A percentile compares a stretch with the other conserved stretches of the same genome.
Evolutionary conservation across 441 rosid genomes (phyloP).

Genomic region (Breynia disticha): DNA sequence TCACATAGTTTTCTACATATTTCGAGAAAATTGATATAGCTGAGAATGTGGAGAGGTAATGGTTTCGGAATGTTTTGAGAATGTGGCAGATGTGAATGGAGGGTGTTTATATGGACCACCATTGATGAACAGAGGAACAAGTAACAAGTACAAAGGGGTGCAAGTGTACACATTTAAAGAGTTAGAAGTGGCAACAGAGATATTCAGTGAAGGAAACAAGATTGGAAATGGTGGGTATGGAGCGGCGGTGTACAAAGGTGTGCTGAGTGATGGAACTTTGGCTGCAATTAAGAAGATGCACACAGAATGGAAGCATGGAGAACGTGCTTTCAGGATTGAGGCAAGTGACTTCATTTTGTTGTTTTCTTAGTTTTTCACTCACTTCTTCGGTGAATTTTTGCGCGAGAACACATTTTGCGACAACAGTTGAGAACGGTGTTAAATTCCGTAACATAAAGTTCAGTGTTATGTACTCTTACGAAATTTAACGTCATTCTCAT

Average conservation of each 20-base stretch:
- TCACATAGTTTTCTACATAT: background rate
- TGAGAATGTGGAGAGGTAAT: too few species aligned
- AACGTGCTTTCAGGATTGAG: constrained; percentile 79
- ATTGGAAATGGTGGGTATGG: constrained; percentile 53
- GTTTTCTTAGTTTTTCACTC: background rate
- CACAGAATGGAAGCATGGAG: constrained; percentile 57
- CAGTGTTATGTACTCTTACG: too few species aligned
- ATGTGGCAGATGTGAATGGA: constrained; percentile 46
- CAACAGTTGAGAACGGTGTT: too few species aligned
- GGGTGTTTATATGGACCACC: constrained; percentile 50
- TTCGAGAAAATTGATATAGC: too few species aligned
- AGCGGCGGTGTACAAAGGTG: constrained; percentile 61
- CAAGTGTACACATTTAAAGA: constrained; percentile 86
- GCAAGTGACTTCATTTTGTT: constrained; percentile 34
- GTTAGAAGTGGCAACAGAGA: constrained; percentile 56
- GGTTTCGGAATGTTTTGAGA: too few species aligned
- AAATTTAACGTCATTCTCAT: too few species aligned
- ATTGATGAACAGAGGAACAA: constrained; percentile 16
- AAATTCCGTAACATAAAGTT: too few species aligned
- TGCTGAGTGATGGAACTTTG: constrained; percentile 60
- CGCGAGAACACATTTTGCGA: too few species aligned
- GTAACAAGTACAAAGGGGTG: constrained; percentile 28
- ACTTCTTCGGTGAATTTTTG: too few species aligned
- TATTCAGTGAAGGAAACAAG: constrained; percentile 50
- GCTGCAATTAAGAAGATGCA: constrained; percentile 70